These are phyloP conservation scores for Botryotinia globosa DNA, from an alignment of 2,329 filamentous ascomycete genomes.

Conservation along the genomic window DNA sequence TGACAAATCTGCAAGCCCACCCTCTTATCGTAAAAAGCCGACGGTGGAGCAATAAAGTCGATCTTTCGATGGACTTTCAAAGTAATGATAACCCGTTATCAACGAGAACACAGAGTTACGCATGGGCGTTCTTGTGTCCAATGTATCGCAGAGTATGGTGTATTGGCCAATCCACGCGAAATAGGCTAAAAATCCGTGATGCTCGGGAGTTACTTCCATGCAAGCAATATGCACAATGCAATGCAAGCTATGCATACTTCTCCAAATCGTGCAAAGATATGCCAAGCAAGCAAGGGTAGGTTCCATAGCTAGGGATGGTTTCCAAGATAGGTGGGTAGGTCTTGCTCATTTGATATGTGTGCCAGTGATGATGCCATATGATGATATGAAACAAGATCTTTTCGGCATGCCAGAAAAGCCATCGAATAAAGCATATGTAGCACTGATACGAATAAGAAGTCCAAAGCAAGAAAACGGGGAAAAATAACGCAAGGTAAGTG, in stretches of 20 bases:
- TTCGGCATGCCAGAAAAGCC: not conserved
- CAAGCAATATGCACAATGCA: slow-evolving; percentile 15
- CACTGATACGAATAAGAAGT: slow-evolving; percentile 6
- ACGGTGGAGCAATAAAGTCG: not conserved
- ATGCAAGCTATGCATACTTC: slow-evolving; percentile 4
- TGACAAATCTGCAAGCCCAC: not conserved
- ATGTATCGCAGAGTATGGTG: not conserved
- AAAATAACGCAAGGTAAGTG: slow-evolving; percentile 7
- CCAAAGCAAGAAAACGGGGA: slow-evolving; percentile 6
- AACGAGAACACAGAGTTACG: slow-evolving; percentile 5
- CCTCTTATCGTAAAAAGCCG: not conserved
- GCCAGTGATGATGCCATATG: slow-evolving; percentile 12
- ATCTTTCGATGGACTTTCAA: not conserved
- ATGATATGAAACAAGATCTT: slow-evolving; percentile 12
- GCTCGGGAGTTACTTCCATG: not conserved
- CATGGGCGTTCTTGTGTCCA: slow-evolving; percentile 17
- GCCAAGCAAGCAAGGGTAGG: slow-evolving; percentile 1
- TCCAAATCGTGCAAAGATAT: slow-evolving; percentile 16
- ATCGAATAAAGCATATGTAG: slow-evolving; percentile 5
- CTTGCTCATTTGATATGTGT: slow-evolving; percentile 3
- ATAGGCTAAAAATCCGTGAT: not conserved
- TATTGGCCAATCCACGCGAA: not conserved
- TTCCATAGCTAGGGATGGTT: not conserved
- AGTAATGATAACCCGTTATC: not conserved
- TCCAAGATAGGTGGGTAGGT: not conserved